Conservation (phyloP, 805 yeast species). For the Yarrowia sp. region DNA sequence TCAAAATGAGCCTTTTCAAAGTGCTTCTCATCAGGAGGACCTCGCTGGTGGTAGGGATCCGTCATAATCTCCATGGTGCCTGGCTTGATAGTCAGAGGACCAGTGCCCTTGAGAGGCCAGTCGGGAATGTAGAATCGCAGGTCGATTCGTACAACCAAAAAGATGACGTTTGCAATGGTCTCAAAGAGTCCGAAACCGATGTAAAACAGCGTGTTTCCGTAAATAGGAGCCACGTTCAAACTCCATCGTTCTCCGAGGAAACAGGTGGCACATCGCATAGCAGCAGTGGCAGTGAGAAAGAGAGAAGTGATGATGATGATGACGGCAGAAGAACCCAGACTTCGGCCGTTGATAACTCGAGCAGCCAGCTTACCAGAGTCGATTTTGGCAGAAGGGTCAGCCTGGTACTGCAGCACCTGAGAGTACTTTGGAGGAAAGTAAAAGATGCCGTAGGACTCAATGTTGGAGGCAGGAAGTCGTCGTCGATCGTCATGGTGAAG, state of each 20-base stretch:
- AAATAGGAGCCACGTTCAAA: neutral
- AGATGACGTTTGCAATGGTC: constrained; percentile 53
- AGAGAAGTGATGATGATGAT: neutral
- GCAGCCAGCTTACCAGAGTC: constrained; percentile 16
- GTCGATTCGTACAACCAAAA: constrained; percentile 67
- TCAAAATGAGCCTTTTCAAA: constrained; percentile 11
- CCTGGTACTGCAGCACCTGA: constrained; percentile 21
- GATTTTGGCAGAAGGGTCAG: constrained; percentile 10
- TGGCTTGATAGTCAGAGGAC: constrained; percentile 45
- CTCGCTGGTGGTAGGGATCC: neutral
- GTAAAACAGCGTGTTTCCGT: constrained; percentile 47
- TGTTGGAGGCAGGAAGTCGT: constrained; percentile 17
- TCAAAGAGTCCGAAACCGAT: constrained; percentile 69
- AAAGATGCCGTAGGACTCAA: constrained; percentile 20
- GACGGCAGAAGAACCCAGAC: neutral
- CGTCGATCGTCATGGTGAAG: constrained; percentile 21
- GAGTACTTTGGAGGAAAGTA: constrained; percentile 22
- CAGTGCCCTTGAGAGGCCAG: constrained; percentile 41
- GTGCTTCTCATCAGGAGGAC: neutral
- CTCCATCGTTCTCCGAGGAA: constrained; percentile 21
- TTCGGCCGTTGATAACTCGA: constrained; percentile 13
- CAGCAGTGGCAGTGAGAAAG: constrained; percentile 10
- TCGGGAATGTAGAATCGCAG: constrained; percentile 80
- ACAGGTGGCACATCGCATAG: constrained; percentile 25
- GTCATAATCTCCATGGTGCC: constrained; percentile 46